Base-by-base conservation (phyloP, 345 rosid genomes). In the Abelmoschus esculentus region DNA sequence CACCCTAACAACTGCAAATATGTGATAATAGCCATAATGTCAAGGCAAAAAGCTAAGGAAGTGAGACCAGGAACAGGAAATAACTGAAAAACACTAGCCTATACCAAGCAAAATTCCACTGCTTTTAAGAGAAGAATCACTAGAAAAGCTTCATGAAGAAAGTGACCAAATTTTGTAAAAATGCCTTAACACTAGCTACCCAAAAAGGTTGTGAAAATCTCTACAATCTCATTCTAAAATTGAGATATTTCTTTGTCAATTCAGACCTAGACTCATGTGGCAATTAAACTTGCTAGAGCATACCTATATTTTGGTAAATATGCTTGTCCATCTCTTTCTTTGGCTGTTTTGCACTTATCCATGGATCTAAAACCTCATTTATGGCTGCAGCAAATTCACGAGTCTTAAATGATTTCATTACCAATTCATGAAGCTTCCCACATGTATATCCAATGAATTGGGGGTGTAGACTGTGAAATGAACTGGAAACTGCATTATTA, bases 361-460 rank as follows among this genome's bases (percentile, higher is more conserved):
- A 96, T 13, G 98, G 92, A 82, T 96, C 99, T 76, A 96, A 77
- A 72, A 90, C 97, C 83, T 96, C 99, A 74, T 92, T 96, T 78
- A 90, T 85, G 66, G 96, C 97, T 36, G 96, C 93, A 77, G 99
- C 89, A 81, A 96, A 92, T 76, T 92, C 99, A 67, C 99, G 82
- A 75, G 89, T 89, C 82, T 90, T 90, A 78, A 83, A 96, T 8
- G 98, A 88, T 83, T 91, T 92, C 99, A 96, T 96, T 47, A 92
- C 93, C 86, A 96, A 77, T 74, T 87, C 93, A 83, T 96, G 97
- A 62, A 96, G 90, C 82, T 87, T 92, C 72, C 98, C 97, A 67
- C 93, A 85, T 76, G 87, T 89, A 79, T 82, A 96, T 74, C 97
- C 99, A 74, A 92, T 82, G 75, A 92, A 96, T 77, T 96, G 99